phyloP scores from a whole-genome alignment of 208 protist genomes.

The Acanthamoeba lenticulata region DNA sequence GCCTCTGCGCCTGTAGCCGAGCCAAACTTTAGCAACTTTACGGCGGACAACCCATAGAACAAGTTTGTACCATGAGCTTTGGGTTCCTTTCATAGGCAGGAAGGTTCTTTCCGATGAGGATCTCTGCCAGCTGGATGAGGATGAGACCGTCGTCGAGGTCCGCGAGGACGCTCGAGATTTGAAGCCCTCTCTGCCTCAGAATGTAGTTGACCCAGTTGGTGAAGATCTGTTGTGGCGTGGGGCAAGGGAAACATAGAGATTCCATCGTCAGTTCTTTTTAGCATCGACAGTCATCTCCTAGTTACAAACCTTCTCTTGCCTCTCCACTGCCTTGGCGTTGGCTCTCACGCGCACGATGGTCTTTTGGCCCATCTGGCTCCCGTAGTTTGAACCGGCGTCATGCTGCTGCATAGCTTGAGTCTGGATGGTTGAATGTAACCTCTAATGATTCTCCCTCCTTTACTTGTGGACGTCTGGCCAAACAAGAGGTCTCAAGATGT shows the following conservation, averaged over 20 bases:
- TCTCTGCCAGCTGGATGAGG: conserved; percentile 60
- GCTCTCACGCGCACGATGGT: conserved; percentile 42
- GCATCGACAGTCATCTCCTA: too few relatives aligned
- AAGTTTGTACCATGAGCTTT: conserved; percentile 8
- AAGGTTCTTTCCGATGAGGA: conserved; percentile 2
- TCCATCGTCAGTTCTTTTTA: too few relatives aligned
- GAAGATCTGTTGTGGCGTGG: conserved; percentile 35
- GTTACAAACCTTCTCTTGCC: conserved; percentile 64
- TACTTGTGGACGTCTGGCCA: too few relatives aligned
- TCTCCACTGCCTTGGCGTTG: conserved; percentile 49
- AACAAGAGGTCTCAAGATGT: too few relatives aligned
- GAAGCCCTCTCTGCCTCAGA: neutral
- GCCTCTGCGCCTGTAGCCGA: conserved; percentile 43
- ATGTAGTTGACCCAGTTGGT: conserved; percentile 70
- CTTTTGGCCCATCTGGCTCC: conserved; percentile 40
- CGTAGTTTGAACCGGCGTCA: neutral
- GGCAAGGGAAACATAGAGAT: neutral
- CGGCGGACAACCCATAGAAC: too few relatives aligned
- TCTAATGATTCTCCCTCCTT: too few relatives aligned
- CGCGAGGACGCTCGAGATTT: conserved; percentile 21
- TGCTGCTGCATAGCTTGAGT: too few relatives aligned
- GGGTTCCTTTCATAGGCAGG: conserved; percentile 10
- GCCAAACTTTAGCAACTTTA: too few relatives aligned
- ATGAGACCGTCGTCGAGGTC: conserved; percentile 63
- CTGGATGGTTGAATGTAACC: neutral